Evolutionary conservation across 768 basidiomycete species (phyloP).

Genomic region (Lyophyllum atratum): DNA sequence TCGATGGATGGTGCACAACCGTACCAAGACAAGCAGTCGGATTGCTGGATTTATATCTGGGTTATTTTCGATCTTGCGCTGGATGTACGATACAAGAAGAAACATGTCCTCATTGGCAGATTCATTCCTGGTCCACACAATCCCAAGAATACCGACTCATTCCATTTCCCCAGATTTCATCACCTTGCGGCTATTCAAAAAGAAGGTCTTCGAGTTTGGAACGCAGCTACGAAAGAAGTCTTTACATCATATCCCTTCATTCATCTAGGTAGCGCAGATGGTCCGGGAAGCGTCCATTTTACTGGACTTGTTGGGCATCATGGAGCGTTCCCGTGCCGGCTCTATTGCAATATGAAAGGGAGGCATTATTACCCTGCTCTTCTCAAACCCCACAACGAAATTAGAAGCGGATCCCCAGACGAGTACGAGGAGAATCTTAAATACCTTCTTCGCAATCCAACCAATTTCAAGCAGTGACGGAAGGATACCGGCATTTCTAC

Average conservation of each 20-base stretch:
- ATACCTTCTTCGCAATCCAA: constrained; percentile 4
- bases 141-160: constrained; percentile 37
- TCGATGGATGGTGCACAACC: constrained; percentile 45
- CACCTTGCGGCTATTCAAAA: constrained; percentile 15
- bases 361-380: constrained; percentile 35
- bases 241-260: constrained; percentile 16
- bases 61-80: constrained; percentile 26
- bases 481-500: constrained; percentile 34
- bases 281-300: constrained; percentile 22
- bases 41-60: constrained; percentile 47
- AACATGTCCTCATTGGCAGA: constrained; percentile 28
- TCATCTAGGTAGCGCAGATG: constrained; percentile 20
- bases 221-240: constrained; percentile 9
- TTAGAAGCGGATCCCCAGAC: constrained; percentile 16
- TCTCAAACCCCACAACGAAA: constrained; percentile 24
- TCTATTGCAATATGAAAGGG: constrained; percentile 27
- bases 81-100: constrained; percentile 30
- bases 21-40: constrained; percentile 41
- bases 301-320: constrained; percentile 31
- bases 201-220: constrained; percentile 23
- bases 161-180: constrained; percentile 30
- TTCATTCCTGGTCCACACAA: constrained; percentile 40
- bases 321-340: constrained; percentile 34
- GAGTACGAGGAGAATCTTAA: neutral
- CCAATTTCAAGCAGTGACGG: constrained; percentile 16